phyloP scores from a whole-genome alignment of 306 rosid species.

The Ammopiptanthus mongolicus region DNA sequence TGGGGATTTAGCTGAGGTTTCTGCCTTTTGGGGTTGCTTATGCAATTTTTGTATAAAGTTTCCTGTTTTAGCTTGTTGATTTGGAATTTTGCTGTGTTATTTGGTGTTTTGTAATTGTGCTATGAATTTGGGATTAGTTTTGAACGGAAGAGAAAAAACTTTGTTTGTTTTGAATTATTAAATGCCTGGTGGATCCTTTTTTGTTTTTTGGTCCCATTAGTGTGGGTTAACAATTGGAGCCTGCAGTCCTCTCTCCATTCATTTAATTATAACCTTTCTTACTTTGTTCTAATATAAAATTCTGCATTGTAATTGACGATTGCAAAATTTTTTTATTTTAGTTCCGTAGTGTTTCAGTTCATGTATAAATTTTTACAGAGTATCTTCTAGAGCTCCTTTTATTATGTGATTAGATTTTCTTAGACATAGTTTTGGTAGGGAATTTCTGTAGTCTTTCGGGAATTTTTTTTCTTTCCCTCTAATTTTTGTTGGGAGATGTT shows the following conservation, averaged over 20 bases:
- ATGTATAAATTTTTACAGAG: too few relatives aligned
- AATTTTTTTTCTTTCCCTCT: too few relatives aligned
- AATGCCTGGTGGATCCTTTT: not conserved
- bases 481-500: too few relatives aligned
- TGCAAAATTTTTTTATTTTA: too few relatives aligned
- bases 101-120: not conserved
- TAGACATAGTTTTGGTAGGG: too few relatives aligned
- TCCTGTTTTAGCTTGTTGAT: not conserved
- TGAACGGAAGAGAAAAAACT: not conserved
- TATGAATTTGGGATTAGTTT: conserved; percentile 5
- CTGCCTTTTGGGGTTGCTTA: not conserved
- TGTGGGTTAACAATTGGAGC: not conserved
- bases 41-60: not conserved
- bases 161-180: not conserved
- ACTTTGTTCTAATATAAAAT: too few relatives aligned
- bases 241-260: not conserved
- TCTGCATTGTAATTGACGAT: too few relatives aligned
- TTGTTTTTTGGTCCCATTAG: not conserved
- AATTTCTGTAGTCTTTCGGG: too few relatives aligned
- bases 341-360: too few relatives aligned
- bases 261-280: too few relatives aligned
- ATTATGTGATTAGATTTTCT: too few relatives aligned
- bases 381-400: too few relatives aligned
- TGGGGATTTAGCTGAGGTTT: not conserved
- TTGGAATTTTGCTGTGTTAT: conserved; percentile 1